Evolutionary conservation across 441 rosid species (phyloP).

Genomic region (Populus hybrid): DNA sequence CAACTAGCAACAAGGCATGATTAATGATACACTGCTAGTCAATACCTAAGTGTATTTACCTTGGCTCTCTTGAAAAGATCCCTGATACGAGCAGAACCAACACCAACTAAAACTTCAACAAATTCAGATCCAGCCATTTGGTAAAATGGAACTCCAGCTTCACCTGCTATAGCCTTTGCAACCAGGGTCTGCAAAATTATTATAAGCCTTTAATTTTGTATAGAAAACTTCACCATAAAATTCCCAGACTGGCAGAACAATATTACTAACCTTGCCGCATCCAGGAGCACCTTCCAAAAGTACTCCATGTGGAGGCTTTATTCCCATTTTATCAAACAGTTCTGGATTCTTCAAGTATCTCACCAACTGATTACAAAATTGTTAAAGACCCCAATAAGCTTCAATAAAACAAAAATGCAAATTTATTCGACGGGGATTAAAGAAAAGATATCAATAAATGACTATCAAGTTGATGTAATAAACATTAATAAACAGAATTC

Average conservation of each 20-base stretch:
- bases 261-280: conserved; percentile 85
- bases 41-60: conserved; percentile 37
- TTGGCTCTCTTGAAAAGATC: conserved; percentile 96
- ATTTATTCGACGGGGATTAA: background rate
- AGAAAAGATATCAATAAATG: background rate
- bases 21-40: background rate
- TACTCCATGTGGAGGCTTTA: conserved; percentile 98
- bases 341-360: conserved; percentile 95
- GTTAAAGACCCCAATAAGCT: conserved; percentile 12
- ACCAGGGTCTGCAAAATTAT: conserved; percentile 69
- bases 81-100: conserved; percentile 96
- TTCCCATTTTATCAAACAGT: conserved; percentile 87
- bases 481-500: background rate
- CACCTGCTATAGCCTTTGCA: conserved; percentile 97
- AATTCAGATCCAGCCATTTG: conserved; percentile 99
- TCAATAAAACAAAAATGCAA: conserved; percentile 1
- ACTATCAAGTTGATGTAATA: background rate
- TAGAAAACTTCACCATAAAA: conserved; percentile 8
- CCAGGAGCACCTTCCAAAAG: conserved; percentile 97
- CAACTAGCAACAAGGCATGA: background rate
- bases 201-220: conserved; percentile 7
- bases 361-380: conserved; percentile 57
- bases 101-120: conserved; percentile 96
- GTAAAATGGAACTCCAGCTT: conserved; percentile 97
- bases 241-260: conserved; percentile 11